These are phyloP conservation scores for Pneumocystis sp. DNA, from an alignment of 1,139 yeast species.

Conservation along the genomic window DNA sequence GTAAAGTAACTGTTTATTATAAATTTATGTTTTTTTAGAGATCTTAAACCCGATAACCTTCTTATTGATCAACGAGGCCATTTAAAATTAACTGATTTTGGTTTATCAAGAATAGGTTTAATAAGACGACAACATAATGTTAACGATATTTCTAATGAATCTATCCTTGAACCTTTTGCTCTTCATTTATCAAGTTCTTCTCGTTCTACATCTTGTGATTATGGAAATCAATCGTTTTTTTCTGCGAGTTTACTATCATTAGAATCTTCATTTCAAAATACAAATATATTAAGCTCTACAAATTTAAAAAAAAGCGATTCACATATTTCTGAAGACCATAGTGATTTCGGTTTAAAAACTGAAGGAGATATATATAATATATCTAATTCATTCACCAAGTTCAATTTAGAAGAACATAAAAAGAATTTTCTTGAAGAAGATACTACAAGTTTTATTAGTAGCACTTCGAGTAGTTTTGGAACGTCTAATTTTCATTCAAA, in stretches of 20 bases:
- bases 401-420: background rate
- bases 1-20: background rate
- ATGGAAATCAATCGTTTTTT: background rate
- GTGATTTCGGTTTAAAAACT: background rate
- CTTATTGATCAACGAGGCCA: conserved; percentile 80
- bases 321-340: background rate
- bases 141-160: conserved; percentile 17
- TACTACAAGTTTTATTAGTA: conserved; percentile 1
- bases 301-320: background rate
- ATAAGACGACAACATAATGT: conserved; percentile 58
- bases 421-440: conserved; percentile 4
- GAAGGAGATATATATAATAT: background rate
- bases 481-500: conserved; percentile 3
- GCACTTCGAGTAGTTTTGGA: background rate
- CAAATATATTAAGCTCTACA: background rate
- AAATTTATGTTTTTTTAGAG: conserved; percentile 23
- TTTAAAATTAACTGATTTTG: conserved; percentile 85
- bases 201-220: background rate
- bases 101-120: conserved; percentile 78
- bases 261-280: background rate
- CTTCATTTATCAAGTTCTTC: conserved; percentile 3
- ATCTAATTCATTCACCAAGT: background rate
- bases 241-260: background rate
- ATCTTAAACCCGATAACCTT: conserved; percentile 84
- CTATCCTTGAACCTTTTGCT: background rate